These are phyloP conservation scores for Gaeumannomyces tritici DNA, from an alignment of 2,329 filamentous ascomycete genomes.

Conservation along the genomic window DNA sequence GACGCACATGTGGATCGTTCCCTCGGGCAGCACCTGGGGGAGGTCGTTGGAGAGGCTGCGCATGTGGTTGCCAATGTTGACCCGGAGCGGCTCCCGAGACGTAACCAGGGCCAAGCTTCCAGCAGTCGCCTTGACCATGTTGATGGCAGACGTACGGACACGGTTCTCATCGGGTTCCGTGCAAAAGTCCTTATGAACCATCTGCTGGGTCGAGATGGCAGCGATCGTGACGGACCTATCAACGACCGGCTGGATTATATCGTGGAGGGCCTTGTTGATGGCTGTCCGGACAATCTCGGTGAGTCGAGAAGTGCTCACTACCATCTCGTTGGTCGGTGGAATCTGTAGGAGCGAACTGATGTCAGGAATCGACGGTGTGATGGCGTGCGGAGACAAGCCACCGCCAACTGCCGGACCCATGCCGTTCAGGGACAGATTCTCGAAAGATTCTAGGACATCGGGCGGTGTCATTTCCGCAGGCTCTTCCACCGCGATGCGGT, in stretches of 20 bases:
- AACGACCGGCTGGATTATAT: conserved; percentile 96
- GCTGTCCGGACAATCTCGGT: conserved; percentile 76
- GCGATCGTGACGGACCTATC: conserved; percentile 97
- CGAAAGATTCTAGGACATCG: conserved; percentile 71
- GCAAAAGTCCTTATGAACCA: conserved; percentile 93
- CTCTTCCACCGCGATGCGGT: conserved; percentile 58
- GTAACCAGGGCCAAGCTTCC: conserved; percentile 94
- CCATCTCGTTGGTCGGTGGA: conserved; percentile 71
- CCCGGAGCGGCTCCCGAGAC: conserved; percentile 90
- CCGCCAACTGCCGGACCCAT: conserved; percentile 59
- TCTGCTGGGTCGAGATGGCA: conserved; percentile 89
- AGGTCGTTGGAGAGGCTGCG: conserved; percentile 59
- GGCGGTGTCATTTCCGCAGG: conserved; percentile 44
- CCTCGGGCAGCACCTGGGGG: conserved; percentile 79
- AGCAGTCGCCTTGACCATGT: conserved; percentile 89
- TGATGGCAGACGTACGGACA: conserved; percentile 76
- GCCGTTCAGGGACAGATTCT: conserved; percentile 69
- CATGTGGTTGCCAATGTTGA: conserved; percentile 97
- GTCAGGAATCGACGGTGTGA: conserved; percentile 75
- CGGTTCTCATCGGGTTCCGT: conserved; percentile 86
- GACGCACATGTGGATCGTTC: conserved; percentile 95
- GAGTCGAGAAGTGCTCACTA: conserved; percentile 59
- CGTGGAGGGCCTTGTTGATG: conserved; percentile 80
- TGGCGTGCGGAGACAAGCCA: conserved; percentile 67
- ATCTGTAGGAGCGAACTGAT: conserved; percentile 71